Evolutionary conservation across 306 rosid species (phyloP), one percentile per base, ranked within the genome.

Genomic region (Malus fusca): DNA sequence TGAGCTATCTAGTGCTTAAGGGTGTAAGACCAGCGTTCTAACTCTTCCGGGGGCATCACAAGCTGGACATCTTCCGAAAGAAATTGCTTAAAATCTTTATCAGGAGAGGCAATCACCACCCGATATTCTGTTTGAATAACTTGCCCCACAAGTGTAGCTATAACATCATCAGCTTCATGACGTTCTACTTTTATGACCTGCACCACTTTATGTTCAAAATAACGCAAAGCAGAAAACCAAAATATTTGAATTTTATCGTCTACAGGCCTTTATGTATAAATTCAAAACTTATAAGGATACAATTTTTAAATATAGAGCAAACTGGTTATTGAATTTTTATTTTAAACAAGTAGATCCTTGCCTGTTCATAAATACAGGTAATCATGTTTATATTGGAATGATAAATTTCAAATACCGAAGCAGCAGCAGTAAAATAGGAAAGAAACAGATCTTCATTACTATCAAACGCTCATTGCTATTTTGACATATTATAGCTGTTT

Each of bases 41-140:
- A 85, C 77, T 95, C 96, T 2, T 87, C 89, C 87, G 89, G 78
- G 46, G 98, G 96, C 90, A 95, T 89, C 69, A 92, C 98, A 37
- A 95, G 85, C 78, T 92, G 96, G 63, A 92, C 97, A 83, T 89
- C 88, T n/a, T 95, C 95, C 43, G 97, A 92, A 73, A 95, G 90
- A 85, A 95, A 87, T 78, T 95, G 97, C 86, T 92, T 92, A 82
- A 95, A 95, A 88, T 95, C 97, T 80, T 95, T 92, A 85, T 95
- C 98, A 30, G 97, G 97, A n/a, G 98, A 95, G 44, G 96, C 97
- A 75, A 95, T 87, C 46, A 89, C 97, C 74, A 87, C 96, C 31
- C 62, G 82, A 66, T 84, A 81, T 71, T 91, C 93, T 79, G 80
- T 79, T 58, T 53, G 81, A 64, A 91, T 82, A 86, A 81, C 97